A percentile compares a stretch with the other conserved stretches of the same genome.
Evolutionary conservation across 2,329 filamentous ascomycete genomes (phyloP).

Genomic region (Pestalotiopsis sp.): DNA sequence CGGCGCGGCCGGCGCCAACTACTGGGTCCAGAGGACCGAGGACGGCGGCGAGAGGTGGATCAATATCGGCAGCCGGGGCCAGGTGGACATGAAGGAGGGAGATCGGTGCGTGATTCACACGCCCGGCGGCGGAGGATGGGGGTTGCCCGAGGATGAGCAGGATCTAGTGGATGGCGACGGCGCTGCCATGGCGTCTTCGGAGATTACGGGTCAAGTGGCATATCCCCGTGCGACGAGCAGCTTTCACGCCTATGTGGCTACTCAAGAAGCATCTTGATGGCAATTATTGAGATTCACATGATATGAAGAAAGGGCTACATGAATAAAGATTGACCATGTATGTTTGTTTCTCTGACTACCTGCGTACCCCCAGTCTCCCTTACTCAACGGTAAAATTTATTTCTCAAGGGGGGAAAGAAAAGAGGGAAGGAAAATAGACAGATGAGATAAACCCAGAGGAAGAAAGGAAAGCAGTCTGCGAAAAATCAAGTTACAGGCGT

Average conservation of each 20-base stretch:
- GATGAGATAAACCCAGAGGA: too few relatives aligned
- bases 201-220: not conserved
- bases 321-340: not conserved
- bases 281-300: fast-evolving
- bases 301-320: not conserved
- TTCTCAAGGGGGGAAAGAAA: too few relatives aligned
- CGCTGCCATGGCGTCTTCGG: not conserved
- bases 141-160: not conserved
- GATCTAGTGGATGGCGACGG: not conserved
- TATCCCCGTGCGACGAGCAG: not conserved
- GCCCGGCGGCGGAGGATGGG: constrained; percentile 3
- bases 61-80: constrained; percentile 18
- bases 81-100: constrained; percentile 19
- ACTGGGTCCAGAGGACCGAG: constrained; percentile 57
- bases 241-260: not conserved
- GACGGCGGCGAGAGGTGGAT: constrained; percentile 17
- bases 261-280: not conserved
- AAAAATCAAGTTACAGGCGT: too few relatives aligned
- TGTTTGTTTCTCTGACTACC: too few relatives aligned
- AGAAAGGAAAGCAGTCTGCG: too few relatives aligned
- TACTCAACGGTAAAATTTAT: too few relatives aligned
- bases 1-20: constrained; percentile 68
- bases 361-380: too few relatives aligned
- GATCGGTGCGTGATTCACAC: constrained; percentile 20
- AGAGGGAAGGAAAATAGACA: too few relatives aligned